These are phyloP conservation scores for Backusella australiensis DNA, from an alignment of 192 early-diverging fungal genomes.

Conservation along the genomic window DNA sequence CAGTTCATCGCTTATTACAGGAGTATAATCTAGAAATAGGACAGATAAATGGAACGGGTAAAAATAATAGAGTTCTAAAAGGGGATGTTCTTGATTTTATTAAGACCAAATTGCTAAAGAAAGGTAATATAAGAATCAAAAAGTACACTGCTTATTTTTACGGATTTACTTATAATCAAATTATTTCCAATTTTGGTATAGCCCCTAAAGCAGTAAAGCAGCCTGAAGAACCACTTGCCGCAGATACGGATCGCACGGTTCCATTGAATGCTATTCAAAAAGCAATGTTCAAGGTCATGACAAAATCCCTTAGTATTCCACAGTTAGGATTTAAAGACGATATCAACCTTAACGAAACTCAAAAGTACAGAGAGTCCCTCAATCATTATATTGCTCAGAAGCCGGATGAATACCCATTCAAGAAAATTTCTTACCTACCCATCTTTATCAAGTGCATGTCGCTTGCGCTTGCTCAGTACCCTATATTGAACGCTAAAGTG, in stretches of 20 bases:
- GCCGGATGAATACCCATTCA: constrained; percentile 47
- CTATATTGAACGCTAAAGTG: constrained; percentile 82
- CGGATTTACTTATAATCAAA: neutral
- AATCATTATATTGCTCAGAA: constrained; percentile 59
- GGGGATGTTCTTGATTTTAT: constrained; percentile 79
- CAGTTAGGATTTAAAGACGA: constrained; percentile 96
- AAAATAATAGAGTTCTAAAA: constrained; percentile 82
- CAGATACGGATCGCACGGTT: constrained; percentile 27
- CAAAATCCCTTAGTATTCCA: constrained; percentile 87
- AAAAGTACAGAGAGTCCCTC: constrained; percentile 63
- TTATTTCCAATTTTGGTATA: neutral
- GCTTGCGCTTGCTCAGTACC: constrained; percentile 77
- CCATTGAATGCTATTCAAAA: constrained; percentile 90
- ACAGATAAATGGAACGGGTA: constrained; percentile 76
- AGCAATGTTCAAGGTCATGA: constrained; percentile 98
- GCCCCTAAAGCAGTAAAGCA: neutral
- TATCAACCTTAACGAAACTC: constrained; percentile 72
- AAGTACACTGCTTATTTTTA: too few species aligned
- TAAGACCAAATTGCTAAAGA: neutral
- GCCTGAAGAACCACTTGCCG: neutral
- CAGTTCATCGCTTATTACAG: constrained; percentile 84
- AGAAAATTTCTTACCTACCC: constrained; percentile 92
- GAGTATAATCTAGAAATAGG: constrained; percentile 77
- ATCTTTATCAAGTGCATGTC: constrained; percentile 93
- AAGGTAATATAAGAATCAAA: neutral